A percentile compares a stretch with the other conserved stretches of the same genome.
These are phyloP conservation scores for Xylariaceae sp. DNA, from an alignment of 2,329 filamentous ascomycete species.

Conservation along the genomic window DNA sequence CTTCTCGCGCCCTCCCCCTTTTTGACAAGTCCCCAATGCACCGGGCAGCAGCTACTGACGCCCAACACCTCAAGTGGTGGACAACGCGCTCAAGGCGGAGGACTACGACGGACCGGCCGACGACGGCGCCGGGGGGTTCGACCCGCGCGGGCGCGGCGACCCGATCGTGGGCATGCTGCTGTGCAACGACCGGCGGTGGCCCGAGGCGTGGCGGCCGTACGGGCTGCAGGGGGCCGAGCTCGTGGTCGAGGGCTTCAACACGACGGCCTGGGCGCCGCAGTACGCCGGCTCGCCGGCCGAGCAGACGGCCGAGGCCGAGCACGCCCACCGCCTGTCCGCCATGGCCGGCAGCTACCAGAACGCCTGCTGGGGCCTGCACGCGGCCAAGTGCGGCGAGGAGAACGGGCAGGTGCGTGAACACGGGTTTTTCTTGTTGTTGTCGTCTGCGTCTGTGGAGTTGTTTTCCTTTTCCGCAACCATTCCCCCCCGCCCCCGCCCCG, in stretches of 20 bases:
- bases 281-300: slow-evolving; percentile 29
- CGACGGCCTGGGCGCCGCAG: slow-evolving; percentile 39
- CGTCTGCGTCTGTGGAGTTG: no score
- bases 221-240: slow-evolving; percentile 34
- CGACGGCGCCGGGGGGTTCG: slow-evolving; percentile 2
- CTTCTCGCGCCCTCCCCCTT: no score
- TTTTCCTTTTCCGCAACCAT: no score
- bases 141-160: slow-evolving; percentile 32
- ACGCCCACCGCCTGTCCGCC: slow-evolving; percentile 44
- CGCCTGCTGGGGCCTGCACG: slow-evolving; percentile 40
- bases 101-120: slow-evolving; percentile 13
- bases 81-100: slow-evolving; percentile 26
- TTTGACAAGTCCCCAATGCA: no score
- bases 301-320: slow-evolving; percentile 38
- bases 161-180: slow-evolving; percentile 48
- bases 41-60: no score
- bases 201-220: slow-evolving; percentile 44
- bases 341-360: slow-evolving; percentile 47
- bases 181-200: slow-evolving; percentile 48
- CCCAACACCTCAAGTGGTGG: no score
- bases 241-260: slow-evolving; percentile 39
- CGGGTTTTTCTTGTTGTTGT: no score
- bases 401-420: no score
- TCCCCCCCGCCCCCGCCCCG: no score
- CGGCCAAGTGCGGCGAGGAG: slow-evolving; percentile 42